Base-by-base conservation (phyloP, 176 grass and related monocot genomes). In the Phragmites australis region DNA sequence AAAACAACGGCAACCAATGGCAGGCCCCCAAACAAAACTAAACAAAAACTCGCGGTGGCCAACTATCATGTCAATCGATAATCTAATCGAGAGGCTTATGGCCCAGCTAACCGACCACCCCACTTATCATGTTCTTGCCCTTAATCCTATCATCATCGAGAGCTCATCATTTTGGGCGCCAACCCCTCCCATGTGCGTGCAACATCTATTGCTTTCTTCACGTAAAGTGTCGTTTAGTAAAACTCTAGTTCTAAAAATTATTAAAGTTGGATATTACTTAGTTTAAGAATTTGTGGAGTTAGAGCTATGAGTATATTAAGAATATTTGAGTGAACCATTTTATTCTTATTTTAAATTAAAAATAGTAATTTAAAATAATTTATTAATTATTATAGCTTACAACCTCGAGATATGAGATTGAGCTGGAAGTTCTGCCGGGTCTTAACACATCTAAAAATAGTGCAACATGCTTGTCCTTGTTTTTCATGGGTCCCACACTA, bases 141-240 rank as follows among this genome's bases (percentile, higher is more conserved):
- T 34, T 23, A 57, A 56, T 48, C 66, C 40, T 72, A 45, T 22
- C 74, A n/a, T 41, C 75, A 63, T 62, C 58, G 53, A 60, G 85
- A 39, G 21, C 82, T 70, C 63, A 72, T 89, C 56, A 85, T 69
- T 54, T 73, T 70, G 65, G 32, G 75, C 44, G 77, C 77, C 87
- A 85, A 77, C 80, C 56, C 65, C 18, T 22, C 68, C 82, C 87
- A 89, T 89, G 87, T 85, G 82, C 87, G 30, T n/a, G n/a, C n/a
- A 13, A 15, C 45, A 54, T n/a, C 41, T 37, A 29, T 17, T 21
- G 44, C 25, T 39, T 56, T 68, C 37, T 80, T 76, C 25, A 61
- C 34, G 34, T n/a, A n/a, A n/a, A n/a, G n/a, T n/a, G n/a, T n/a
- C n/a, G n/a, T n/a, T n/a, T n/a, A n/a, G n/a, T n/a, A n/a, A n/a